phyloP scores from a whole-genome alignment of 495 filamentous ascomycete species.

The Aspergillus kassunensis region DNA sequence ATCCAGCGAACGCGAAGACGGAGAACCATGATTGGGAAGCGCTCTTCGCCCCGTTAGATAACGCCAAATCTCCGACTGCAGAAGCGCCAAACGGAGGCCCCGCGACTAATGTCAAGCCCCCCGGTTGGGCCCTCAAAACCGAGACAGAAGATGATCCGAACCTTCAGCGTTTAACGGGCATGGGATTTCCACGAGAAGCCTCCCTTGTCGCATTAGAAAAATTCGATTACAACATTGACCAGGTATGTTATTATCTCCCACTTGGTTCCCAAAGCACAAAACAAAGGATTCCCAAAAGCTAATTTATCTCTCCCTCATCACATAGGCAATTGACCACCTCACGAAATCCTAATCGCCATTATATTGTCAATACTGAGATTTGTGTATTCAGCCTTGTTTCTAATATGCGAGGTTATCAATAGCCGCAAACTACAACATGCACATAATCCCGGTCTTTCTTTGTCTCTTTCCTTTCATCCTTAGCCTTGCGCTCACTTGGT shows the following conservation, averaged over 20 bases:
- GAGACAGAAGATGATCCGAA: constrained; percentile 87
- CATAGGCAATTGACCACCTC: constrained; percentile 19
- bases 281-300: too few relatives aligned
- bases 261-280: too few relatives aligned
- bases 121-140: constrained; percentile 66
- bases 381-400: too few relatives aligned
- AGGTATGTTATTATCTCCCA: constrained; percentile 57
- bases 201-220: constrained; percentile 86
- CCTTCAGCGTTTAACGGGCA: constrained; percentile 80
- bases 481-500: background rate
- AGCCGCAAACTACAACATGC: too few relatives aligned
- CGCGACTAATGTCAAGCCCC: constrained; percentile 33
- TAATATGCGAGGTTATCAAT: too few relatives aligned
- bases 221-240: constrained; percentile 91
- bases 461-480: constrained; percentile 6
- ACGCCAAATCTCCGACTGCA: constrained; percentile 38
- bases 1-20: constrained; percentile 26
- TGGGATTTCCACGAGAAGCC: constrained; percentile 81
- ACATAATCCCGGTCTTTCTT: constrained; percentile 18
- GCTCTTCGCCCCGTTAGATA: constrained; percentile 79
- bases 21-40: constrained; percentile 84
- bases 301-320: background rate
- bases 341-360: constrained; percentile 11
- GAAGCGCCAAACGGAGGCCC: constrained; percentile 23
- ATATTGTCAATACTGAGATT: too few relatives aligned